Conservation (phyloP, 176 grass and related monocot genomes). For the Carex pumila region DNA sequence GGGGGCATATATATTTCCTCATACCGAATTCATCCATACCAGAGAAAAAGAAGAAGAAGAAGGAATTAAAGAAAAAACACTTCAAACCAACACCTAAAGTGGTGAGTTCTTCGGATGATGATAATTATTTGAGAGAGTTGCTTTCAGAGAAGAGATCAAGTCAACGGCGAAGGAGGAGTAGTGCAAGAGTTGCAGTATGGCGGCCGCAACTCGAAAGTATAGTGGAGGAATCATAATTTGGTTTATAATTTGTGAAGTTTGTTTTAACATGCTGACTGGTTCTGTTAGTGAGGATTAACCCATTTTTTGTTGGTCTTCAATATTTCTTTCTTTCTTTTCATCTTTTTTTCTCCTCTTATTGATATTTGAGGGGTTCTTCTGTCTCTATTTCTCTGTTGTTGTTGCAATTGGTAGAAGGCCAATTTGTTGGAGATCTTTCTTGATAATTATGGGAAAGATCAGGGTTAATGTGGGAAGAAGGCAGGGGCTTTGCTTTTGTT, state of each 20-base stretch:
- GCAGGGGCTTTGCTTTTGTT: background rate
- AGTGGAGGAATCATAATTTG: conserved; percentile 43
- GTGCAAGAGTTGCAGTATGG: conserved; percentile 63
- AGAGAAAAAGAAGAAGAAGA: conserved; percentile 41
- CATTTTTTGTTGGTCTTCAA: conserved; percentile 2
- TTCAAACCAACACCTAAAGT: background rate
- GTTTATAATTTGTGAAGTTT: conserved; percentile 7
- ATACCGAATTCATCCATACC: conserved; percentile 61
- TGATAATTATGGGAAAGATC: conserved; percentile 3
- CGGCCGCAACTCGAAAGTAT: conserved; percentile 77
- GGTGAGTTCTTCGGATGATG: conserved; percentile 38
- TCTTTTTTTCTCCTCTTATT: conserved; percentile 10
- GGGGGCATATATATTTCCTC: conserved; percentile 87
- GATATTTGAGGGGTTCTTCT: conserved; percentile 6
- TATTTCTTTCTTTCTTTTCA: conserved; percentile 12
- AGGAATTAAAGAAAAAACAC: conserved; percentile 32
- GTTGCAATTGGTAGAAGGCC: background rate
- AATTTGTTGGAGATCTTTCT: conserved; percentile 14
- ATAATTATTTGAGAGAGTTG: conserved; percentile 60
- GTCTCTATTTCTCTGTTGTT: background rate
- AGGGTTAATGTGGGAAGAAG: background rate
- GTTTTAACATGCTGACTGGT: conserved; percentile 6
- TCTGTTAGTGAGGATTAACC: conserved; percentile 25
- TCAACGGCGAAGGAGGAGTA: conserved; percentile 46
- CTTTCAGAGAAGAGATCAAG: conserved; percentile 41